Evolutionary conservation across 306 rosid species (phyloP), one percentile per base, ranked within the genome.

Genomic region (Lagenaria siceraria): DNA sequence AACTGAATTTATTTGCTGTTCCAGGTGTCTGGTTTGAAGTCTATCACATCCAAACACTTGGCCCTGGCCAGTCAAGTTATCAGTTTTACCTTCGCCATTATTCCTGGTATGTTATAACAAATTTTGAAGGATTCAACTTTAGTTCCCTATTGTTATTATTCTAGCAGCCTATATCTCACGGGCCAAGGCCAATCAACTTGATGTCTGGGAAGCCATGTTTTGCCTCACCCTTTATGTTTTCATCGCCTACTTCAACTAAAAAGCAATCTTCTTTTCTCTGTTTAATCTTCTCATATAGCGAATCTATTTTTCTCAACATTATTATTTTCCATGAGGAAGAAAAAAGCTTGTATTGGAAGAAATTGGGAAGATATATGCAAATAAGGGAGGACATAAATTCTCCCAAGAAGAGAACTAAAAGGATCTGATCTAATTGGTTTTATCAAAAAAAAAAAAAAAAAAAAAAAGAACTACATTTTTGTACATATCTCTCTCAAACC

Each of bases 41-140:
- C 99, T 75, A 96, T 96, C 81, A 96, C 99, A 66, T 92, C 99
- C 76, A 96, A 96, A 81, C 99, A 96, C 82, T 81, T 96, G 81
- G 99, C 99, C n/a, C 80, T 96, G 86, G 99, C 99, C 74, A 96
- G 99, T 87, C 99, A 96, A 89, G 98, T 92, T 78, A 89, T 96
- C 82, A 90, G 97, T 88, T 92, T 96, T 66, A 83, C 80, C 27
- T 88, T 86, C 84, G 89, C 89, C 78, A 89, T 89, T 80, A 86
- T 96, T 84, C 99, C 97, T 40, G 98, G 99, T 96, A 85, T n/a
- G 91, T 75, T 51, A n/a, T n/a, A 51, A 35, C 49, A 66, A 14
- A 78, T 24, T 40, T 66, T 35, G 10, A 66, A 36, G 55, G 53
- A 53, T 64, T 66, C 73, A 21, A 29, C 33, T 33, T 24, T n/a